Base-by-base conservation (phyloP, 768 basidiomycete species). In the Cantharellus cinnabarinus region DNA sequence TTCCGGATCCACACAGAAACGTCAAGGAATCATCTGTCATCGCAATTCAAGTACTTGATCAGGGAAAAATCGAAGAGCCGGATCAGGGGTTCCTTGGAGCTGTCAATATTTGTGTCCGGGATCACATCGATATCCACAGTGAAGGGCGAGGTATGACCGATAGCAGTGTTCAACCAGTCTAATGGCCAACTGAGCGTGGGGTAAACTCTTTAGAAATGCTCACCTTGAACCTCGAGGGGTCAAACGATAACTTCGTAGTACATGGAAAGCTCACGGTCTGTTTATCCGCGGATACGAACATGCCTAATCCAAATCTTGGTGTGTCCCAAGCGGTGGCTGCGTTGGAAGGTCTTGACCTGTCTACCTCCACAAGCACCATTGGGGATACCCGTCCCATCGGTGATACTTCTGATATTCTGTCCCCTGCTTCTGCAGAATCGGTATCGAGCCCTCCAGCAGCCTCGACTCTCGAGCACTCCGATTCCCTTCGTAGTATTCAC, bases 21-120 rank as follows among this genome's bases (percentile, higher is more conserved):
- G 94, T 95, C 68, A 94, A 91, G 70, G 95, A 99, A 65, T 89
- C 88, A n/a, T 97, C 93, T 15, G 88, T 98, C 54, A 80, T 99
- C 60, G 89, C 90, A 3, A 91, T 98, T 1, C 95, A 99, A 72
- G 94, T 98, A 66, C 98, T 98, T 65, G 95, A 99, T 72, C 94
- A 98, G 71, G 83, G 90, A 70, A 99, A 99, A 72, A 97, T 98
- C 75, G 98, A 99, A 77, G 79, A 87, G 71, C 82, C 84, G 66
- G 95, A 99, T 69, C 95, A 98, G 69, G 95, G 95, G 2, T 99
- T 99, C 71, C 75, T 99, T 58, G 95, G 95, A 41, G 94, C 98
- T 10, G 93, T 98, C 65, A 99, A 99, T 68, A 78, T 98, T 63
- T 79, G 84, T 64, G 89, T 98, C 62, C 79, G 82, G 68, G 87